These are phyloP conservation scores for Saturnispora kantuleensis DNA, from an alignment of 805 yeast species.

Conservation along the genomic window DNA sequence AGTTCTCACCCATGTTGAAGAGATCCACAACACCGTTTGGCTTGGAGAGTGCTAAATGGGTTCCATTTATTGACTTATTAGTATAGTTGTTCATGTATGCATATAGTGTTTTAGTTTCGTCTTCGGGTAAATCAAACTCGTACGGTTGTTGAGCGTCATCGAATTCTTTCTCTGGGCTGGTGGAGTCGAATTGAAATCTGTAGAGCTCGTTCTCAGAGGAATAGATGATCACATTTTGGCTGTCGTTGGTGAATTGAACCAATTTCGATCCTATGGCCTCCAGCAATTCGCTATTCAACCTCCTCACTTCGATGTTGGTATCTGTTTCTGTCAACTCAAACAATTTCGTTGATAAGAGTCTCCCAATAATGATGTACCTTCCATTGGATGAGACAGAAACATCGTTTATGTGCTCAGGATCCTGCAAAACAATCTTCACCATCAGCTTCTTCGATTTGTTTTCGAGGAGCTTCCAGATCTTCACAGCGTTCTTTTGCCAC, in stretches of 20 bases:
- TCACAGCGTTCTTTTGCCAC: slow-evolving; percentile 78
- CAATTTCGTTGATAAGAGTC: slow-evolving; percentile 56
- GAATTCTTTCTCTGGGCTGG: slow-evolving; percentile 28
- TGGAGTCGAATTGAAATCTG: slow-evolving; percentile 28
- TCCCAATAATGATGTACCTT: slow-evolving; percentile 58
- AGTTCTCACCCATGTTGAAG: slow-evolving; percentile 23
- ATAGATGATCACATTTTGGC: slow-evolving; percentile 36
- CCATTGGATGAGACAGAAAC: slow-evolving; percentile 62
- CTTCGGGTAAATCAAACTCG: slow-evolving; percentile 25
- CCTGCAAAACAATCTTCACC: slow-evolving; percentile 54
- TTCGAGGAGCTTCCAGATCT: slow-evolving; percentile 57
- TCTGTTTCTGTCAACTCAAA: slow-evolving; percentile 46
- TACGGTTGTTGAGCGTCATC: slow-evolving; percentile 30
- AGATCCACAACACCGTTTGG: slow-evolving; percentile 59
- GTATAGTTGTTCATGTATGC: slow-evolving; percentile 40
- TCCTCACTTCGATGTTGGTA: slow-evolving; percentile 36
- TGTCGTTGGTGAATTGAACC: slow-evolving; percentile 34
- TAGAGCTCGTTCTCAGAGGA: slow-evolving; percentile 52
- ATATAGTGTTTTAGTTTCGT: slow-evolving; percentile 1
- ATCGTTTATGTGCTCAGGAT: slow-evolving; percentile 69
- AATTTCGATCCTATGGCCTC: slow-evolving; percentile 45
- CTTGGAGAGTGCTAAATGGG: slow-evolving; percentile 47
- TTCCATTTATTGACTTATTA: slow-evolving; percentile 37
- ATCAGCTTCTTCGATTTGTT: slow-evolving; percentile 44
- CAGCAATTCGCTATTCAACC: slow-evolving; percentile 36